Conservation (phyloP, 2,329 filamentous ascomycete species). For the Pyrenophora seminiperda region DNA sequence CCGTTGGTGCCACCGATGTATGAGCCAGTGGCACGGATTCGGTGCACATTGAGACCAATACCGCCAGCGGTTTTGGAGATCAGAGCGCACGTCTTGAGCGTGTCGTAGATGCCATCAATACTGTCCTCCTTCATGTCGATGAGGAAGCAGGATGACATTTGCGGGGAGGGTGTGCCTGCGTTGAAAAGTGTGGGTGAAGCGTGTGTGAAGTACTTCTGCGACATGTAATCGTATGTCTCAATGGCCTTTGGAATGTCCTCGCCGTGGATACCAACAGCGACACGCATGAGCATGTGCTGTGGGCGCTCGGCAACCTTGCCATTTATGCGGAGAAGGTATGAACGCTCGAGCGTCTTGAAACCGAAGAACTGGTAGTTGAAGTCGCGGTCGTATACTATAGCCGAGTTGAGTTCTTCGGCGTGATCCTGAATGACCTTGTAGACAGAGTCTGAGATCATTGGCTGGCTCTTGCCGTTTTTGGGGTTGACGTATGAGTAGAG, state of each 20-base stretch:
- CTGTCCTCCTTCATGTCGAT: slow-evolving; percentile 99
- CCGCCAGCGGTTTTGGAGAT: slow-evolving; percentile 99
- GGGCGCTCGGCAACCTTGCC: slow-evolving; percentile 96
- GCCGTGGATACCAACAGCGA: slow-evolving; percentile 94
- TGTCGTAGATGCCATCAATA: slow-evolving; percentile 99
- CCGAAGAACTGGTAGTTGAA: slow-evolving; percentile 99
- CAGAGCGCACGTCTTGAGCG: slow-evolving; percentile 98
- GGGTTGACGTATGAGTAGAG: slow-evolving; percentile 97
- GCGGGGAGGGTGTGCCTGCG: slow-evolving; percentile 90
- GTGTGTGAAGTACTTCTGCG: slow-evolving; percentile 97
- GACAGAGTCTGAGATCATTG: slow-evolving; percentile 92
- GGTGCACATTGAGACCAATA: slow-evolving; percentile 94
- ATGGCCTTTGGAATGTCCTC: slow-evolving; percentile 92
- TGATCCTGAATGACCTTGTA: slow-evolving; percentile 96
- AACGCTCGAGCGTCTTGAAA: slow-evolving; percentile 98
- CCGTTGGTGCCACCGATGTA: slow-evolving; percentile 99
- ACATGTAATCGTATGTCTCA: slow-evolving; percentile 99
- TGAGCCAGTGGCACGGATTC: slow-evolving; percentile 94
- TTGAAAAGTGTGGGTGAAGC: slow-evolving; percentile 98
- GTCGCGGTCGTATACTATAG: slow-evolving; percentile 98
- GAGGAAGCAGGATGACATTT: slow-evolving; percentile 97
- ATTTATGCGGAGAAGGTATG: slow-evolving; percentile 92
- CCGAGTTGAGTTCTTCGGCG: slow-evolving; percentile 95
- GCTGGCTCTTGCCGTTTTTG: slow-evolving; percentile 79
- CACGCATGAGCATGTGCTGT: slow-evolving; percentile 99